Conservation (phyloP, 805 yeast species). For the Starmerella scarabaei region DNA sequence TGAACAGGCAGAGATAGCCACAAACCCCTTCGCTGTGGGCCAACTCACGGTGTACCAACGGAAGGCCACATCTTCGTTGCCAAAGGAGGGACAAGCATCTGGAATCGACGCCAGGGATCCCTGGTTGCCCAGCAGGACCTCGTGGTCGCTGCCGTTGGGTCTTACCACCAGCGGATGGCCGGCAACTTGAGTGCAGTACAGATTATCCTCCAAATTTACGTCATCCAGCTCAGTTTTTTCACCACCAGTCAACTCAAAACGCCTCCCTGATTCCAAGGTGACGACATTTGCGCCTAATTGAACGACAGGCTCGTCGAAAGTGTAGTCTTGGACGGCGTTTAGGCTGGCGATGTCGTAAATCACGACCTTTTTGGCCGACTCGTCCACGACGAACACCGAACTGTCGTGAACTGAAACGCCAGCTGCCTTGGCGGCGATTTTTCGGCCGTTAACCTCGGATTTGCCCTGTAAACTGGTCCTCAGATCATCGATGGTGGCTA, state of each 20-base stretch:
- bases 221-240: too few species aligned
- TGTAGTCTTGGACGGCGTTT: not conserved
- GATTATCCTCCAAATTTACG: not conserved
- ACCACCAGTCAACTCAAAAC: too few species aligned
- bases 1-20: slow-evolving; percentile 14
- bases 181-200: not conserved
- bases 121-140: not conserved
- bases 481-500: slow-evolving; percentile 9
- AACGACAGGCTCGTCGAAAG: not conserved
- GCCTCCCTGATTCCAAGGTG: not conserved
- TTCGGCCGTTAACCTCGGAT: too few species aligned
- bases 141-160: not conserved
- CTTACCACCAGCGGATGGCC: not conserved
- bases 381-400: too few species aligned
- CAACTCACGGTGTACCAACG: slow-evolving; percentile 12
- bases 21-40: not conserved
- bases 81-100: slow-evolving; percentile 18
- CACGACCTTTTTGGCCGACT: too few species aligned
- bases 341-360: not conserved
- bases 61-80: slow-evolving; percentile 6
- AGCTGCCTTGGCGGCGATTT: too few species aligned
- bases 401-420: too few species aligned
- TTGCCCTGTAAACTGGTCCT: too few species aligned
- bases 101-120: slow-evolving; percentile 1
- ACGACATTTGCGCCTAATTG: not conserved